Conservation (phyloP, 495 filamentous ascomycete species). For the Tetracladium marchalianum region DNA sequence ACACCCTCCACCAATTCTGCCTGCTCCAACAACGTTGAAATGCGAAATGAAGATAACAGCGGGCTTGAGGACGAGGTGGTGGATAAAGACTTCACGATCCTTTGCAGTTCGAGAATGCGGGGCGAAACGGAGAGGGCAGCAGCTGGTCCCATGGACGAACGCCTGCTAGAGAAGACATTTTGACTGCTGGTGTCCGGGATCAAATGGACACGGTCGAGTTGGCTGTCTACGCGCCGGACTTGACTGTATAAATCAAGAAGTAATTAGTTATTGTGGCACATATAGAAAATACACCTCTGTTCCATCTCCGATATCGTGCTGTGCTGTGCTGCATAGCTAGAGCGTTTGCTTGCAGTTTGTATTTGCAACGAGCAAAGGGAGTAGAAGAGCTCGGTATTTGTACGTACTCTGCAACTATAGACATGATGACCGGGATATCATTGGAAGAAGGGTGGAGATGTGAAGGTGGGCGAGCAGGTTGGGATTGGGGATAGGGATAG, state of each 20-base stretch:
- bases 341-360: conserved; percentile 11
- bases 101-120: conserved; percentile 44
- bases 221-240: conserved; percentile 64
- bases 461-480: not conserved
- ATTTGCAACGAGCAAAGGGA: conserved; percentile 8
- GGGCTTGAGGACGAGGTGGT: conserved; percentile 47
- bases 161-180: conserved; percentile 22
- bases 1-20: conserved; percentile 32
- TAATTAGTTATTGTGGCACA: conserved; percentile 6
- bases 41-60: conserved; percentile 37
- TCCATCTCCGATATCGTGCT: conserved; percentile 11
- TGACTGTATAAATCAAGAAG: conserved; percentile 41
- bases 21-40: conserved; percentile 49
- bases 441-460: not conserved
- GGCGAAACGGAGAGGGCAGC: conserved; percentile 18
- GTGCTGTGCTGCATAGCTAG: conserved; percentile 1
- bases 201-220: conserved; percentile 68
- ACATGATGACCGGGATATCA: conserved; percentile 35
- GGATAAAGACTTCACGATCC: conserved; percentile 58
- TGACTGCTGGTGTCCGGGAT: conserved; percentile 21
- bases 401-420: conserved; percentile 57
- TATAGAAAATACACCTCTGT: too few relatives aligned
- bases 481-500: not conserved
- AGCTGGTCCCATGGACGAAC: conserved; percentile 9
- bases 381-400: not conserved